Percentiles rank a stretch among this genome's conserved stretches.
Conservation (phyloP, 495 filamentous ascomycete species). For the Penicillium cataractarum region DNA sequence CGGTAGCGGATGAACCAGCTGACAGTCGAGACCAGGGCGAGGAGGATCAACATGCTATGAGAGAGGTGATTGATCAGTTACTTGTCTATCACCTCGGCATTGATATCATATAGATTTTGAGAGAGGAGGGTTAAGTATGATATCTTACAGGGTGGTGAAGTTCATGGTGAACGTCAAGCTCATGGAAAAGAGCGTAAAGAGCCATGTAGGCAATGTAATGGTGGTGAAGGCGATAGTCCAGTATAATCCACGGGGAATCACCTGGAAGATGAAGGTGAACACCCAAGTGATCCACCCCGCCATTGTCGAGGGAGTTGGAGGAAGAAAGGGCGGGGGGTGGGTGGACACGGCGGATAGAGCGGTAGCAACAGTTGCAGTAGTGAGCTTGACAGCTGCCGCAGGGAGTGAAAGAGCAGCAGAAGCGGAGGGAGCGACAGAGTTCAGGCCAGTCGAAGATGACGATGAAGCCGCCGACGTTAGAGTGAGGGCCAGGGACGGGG, state of each 20-base stretch:
- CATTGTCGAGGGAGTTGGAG: constrained; percentile 45
- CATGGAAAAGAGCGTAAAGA: constrained; percentile 94
- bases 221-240: constrained; percentile 83
- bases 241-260: constrained; percentile 75
- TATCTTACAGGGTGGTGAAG: constrained; percentile 82
- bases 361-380: constrained; percentile 3
- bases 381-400: not conserved
- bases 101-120: not conserved
- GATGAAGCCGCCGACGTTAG: constrained; percentile 27
- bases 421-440: constrained; percentile 24
- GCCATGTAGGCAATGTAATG: constrained; percentile 83
- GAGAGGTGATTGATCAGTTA: constrained; percentile 11
- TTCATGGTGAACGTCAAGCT: constrained; percentile 98
- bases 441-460: constrained; percentile 19
- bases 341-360: constrained; percentile 26
- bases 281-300: constrained; percentile 49
- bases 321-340: constrained; percentile 32
- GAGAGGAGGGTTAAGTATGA: not conserved
- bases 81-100: not conserved
- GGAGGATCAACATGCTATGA: constrained; percentile 72
- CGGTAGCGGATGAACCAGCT: constrained; percentile 95
- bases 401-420: constrained; percentile 15
- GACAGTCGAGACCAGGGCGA: constrained; percentile 74
- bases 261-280: constrained; percentile 47
- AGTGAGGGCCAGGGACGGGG: constrained; percentile 27